A percentile compares a stretch with the other conserved stretches of the same genome.
Evolutionary conservation across 2,329 filamentous ascomycete species (phyloP).

Genomic region (Exophiala mesophila): DNA sequence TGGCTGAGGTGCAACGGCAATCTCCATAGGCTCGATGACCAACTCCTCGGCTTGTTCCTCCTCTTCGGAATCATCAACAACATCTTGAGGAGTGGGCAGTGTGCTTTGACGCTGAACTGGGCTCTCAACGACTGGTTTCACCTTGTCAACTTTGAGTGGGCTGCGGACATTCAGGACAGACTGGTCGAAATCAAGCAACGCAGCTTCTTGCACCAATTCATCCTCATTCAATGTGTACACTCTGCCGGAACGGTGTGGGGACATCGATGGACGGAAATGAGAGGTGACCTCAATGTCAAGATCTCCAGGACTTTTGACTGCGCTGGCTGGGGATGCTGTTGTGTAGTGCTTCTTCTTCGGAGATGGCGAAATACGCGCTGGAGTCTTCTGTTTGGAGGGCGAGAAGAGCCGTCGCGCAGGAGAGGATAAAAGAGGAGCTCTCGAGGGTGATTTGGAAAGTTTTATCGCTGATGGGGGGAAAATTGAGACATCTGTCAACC

Average conservation of each 20-base stretch:
- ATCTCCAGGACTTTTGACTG: constrained; percentile 9
- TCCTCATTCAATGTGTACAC: constrained; percentile 24
- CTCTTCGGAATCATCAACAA: not conserved
- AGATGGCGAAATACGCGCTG: constrained; percentile 18
- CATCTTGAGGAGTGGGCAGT: too few relatives aligned
- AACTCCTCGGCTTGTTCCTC: not conserved
- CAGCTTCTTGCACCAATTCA: constrained; percentile 17
- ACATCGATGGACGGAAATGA: constrained; percentile 25
- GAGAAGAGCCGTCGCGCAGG: constrained; percentile 41
- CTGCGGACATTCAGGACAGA: constrained; percentile 25
- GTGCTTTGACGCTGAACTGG: not conserved
- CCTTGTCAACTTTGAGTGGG: constrained; percentile 21
- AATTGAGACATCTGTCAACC: constrained; percentile 32
- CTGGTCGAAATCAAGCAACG: constrained; percentile 26
- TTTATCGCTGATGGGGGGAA: constrained; percentile 34
- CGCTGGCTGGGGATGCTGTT: not conserved
- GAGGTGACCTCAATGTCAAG: constrained; percentile 23
- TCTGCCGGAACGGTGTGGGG: constrained; percentile 19
- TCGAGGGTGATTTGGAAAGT: constrained; percentile 33
- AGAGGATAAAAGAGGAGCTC: constrained; percentile 38
- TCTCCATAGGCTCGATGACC: not conserved
- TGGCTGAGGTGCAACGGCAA: not conserved
- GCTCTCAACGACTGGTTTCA: constrained; percentile 21
- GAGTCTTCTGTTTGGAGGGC: constrained; percentile 32
- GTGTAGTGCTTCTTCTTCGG: constrained; percentile 6